Conservation (phyloP, 345 rosid genomes). For the Pseudoturritis turrita region DNA sequence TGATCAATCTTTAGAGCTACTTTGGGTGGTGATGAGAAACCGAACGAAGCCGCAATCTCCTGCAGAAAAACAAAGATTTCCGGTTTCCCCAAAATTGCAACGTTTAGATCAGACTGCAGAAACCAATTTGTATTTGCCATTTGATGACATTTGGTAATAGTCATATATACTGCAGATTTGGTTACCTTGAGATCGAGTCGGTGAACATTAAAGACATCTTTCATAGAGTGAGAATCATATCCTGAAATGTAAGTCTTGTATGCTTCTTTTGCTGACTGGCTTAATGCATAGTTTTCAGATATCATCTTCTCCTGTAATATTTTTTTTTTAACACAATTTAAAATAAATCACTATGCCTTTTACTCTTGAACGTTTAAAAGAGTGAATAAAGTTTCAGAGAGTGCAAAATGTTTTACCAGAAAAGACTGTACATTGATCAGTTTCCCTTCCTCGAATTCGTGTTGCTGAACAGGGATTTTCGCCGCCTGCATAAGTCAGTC, state of each 20-base stretch:
- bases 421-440: slow-evolving; percentile 67
- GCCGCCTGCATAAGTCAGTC: slow-evolving; percentile 49
- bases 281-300: slow-evolving; percentile 59
- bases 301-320: slow-evolving; percentile 75
- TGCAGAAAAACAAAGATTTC: slow-evolving; percentile 23
- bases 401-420: slow-evolving; percentile 48
- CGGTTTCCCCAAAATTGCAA: not conserved
- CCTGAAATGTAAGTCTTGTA: slow-evolving; percentile 85
- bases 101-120: not conserved
- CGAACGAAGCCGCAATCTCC: slow-evolving; percentile 86
- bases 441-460: slow-evolving; percentile 71
- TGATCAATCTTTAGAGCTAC: slow-evolving; percentile 74
- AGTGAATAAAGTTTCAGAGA: not conserved
- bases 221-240: slow-evolving; percentile 93
- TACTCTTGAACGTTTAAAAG: not conserved
- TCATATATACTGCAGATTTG: not conserved
- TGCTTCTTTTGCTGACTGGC: slow-evolving; percentile 88
- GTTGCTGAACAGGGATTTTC: slow-evolving; percentile 80
- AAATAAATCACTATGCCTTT: not conserved
- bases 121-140: not conserved
- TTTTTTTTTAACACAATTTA: not conserved
- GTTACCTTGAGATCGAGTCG: slow-evolving; percentile 79
- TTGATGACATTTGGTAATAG: not conserved
- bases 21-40: slow-evolving; percentile 76
- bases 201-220: slow-evolving; percentile 85